phyloP scores from a whole-genome alignment of 805 yeast genomes.

The Metschnikowia similis region DNA sequence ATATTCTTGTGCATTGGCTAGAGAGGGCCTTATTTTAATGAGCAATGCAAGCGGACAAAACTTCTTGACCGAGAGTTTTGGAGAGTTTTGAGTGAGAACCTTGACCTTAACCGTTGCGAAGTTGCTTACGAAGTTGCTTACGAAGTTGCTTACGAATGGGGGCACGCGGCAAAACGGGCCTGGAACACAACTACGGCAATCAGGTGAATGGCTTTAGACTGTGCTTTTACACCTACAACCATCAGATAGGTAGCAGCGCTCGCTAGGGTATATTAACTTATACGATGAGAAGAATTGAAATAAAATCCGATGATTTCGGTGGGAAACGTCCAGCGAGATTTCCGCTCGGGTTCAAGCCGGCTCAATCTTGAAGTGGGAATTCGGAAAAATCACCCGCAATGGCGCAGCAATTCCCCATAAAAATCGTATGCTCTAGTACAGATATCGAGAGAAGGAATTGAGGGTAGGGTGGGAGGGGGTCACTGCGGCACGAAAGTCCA shows the following conservation, averaged over 20 bases:
- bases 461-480: background rate
- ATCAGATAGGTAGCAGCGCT: background rate
- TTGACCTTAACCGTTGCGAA: conserved; percentile 53
- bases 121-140: no score
- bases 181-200: conserved; percentile 9
- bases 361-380: background rate
- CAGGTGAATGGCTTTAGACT: conserved; percentile 4
- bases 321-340: background rate
- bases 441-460: no score
- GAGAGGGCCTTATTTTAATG: conserved; percentile 29
- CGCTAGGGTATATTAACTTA: background rate
- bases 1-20: conserved; percentile 44
- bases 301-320: background rate
- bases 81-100: conserved; percentile 53
- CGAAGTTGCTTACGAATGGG: no score
- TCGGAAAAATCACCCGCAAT: background rate
- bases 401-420: background rate
- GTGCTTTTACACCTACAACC: background rate
- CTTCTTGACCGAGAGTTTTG: conserved; percentile 43
- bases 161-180: conserved; percentile 42
- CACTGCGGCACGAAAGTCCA: background rate
- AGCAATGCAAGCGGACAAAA: conserved; percentile 35
- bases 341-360: background rate
- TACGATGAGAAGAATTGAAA: background rate
- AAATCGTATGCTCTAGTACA: background rate